phyloP scores from a whole-genome alignment of 768 basidiomycete genomes.

The Kwoniella heveanensis region DNA sequence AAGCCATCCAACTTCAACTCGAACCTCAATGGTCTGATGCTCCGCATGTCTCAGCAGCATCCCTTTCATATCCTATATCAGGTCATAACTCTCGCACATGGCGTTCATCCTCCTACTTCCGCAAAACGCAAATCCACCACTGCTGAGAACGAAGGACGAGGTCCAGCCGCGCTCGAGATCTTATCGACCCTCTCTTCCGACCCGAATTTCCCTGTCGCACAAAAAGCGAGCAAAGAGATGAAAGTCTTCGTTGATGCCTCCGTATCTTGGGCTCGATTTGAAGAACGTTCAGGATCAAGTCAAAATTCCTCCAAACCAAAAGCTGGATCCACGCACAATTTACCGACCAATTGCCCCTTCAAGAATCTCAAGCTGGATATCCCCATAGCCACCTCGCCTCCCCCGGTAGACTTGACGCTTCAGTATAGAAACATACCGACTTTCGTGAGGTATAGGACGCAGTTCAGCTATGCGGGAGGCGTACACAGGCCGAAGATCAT shows the following conservation, averaged over 20 bases:
- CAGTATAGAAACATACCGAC: slow-evolving; percentile 71
- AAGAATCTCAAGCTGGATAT: slow-evolving; percentile 65
- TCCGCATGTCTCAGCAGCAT: slow-evolving; percentile 78
- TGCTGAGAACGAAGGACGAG: slow-evolving; percentile 60
- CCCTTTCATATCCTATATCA: slow-evolving; percentile 93
- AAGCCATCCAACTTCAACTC: slow-evolving; percentile 59
- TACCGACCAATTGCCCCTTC: slow-evolving; percentile 53
- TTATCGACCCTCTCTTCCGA: slow-evolving; percentile 61
- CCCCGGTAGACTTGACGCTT: slow-evolving; percentile 69
- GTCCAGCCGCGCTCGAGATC: slow-evolving; percentile 64
- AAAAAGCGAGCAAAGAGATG: slow-evolving; percentile 39
- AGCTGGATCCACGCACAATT: slow-evolving; percentile 13
- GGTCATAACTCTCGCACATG: slow-evolving; percentile 68
- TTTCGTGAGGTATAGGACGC: slow-evolving; percentile 66
- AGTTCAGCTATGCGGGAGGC: slow-evolving; percentile 73
- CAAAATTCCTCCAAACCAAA: slow-evolving; percentile 13
- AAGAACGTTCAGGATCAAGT: slow-evolving; percentile 16
- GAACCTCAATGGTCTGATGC: slow-evolving; percentile 67
- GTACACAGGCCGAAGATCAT: slow-evolving; percentile 79
- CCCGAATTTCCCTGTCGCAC: slow-evolving; percentile 5
- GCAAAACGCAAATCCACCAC: slow-evolving; percentile 21
- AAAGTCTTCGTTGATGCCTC: slow-evolving; percentile 39
- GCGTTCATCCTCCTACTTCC: slow-evolving; percentile 16
- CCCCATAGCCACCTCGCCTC: slow-evolving; percentile 78
- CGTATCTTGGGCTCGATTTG: slow-evolving; percentile 37